Evolutionary conservation across 495 filamentous ascomycete species (phyloP), one percentile per base, ranked within the genome.

Genomic region (Penicillium cinerascens): DNA sequence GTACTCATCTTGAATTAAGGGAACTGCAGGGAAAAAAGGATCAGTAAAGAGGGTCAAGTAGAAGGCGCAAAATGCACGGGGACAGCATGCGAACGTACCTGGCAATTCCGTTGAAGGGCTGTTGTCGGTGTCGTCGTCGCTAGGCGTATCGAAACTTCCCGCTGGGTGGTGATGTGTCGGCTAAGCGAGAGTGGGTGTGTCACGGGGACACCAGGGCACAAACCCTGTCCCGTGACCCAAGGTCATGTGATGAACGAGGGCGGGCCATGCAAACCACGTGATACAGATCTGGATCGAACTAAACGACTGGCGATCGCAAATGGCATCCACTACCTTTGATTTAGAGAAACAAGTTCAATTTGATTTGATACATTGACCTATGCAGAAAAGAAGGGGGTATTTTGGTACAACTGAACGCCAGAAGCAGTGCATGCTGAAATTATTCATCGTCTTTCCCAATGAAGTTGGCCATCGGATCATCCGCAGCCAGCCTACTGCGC

Each of bases 401-500:
- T 66, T 49, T 56, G 49, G 38, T 51, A 58, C 36, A 64, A 39
- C 39, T 44, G 29, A 61, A 64, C 58, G 60, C 55, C 51, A 15
- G 53, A 46, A 43, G 41, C 47, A 47, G 26, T 37, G 49, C 35
- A 48, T 46, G 42, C 47, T 26, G 44, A 59, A 47, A 40, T 50
- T 29, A 54, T 25, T 45, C 52, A 41, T 20, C 22, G 6, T 86
- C 82, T 51, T 82, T 82, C 10, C 82, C 80, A 16, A 91, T 67
- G 52, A 89, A 84, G 4, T 79, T 80, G 8, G 89, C 87, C 91
- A 95, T 96, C 2, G 91, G 91, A 74, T 96, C 91, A 47, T 88
- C 80, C 3, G 82, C 81, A 18, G 78, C 77, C 42, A 82, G 73
- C 54, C 83, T 76, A 56, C 88, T 89, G 54, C 81, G 76, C 56